Conservation (phyloP, 2,329 filamentous ascomycete genomes). For the Stemphylium beticola region DNA sequence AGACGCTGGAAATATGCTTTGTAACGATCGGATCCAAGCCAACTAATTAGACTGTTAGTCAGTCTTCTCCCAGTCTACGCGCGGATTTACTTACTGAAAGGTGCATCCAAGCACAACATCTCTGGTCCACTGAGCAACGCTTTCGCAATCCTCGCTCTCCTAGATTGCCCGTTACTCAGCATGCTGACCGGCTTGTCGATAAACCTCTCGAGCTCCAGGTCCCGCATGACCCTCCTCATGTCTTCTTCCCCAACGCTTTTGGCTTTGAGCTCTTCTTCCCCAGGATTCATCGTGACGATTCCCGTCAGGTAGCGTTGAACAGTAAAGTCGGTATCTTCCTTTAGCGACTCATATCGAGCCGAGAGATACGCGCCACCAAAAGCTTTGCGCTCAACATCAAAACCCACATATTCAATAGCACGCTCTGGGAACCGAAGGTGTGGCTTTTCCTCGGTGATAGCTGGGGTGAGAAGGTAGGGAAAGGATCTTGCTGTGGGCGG, state of each 20-base stretch:
- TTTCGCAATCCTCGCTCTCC: conserved; percentile 85
- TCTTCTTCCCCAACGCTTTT: conserved; percentile 54
- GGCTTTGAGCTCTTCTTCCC: conserved; percentile 56
- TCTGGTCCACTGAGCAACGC: conserved; percentile 80
- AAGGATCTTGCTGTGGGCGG: conserved; percentile 79
- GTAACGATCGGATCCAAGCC: conserved; percentile 88
- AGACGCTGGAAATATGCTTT: conserved; percentile 71
- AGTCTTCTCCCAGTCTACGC: not conserved
- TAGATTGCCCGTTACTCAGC: conserved; percentile 90
- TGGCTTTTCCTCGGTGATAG: conserved; percentile 59
- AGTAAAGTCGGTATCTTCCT: conserved; percentile 87
- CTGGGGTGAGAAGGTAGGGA: conserved; percentile 73
- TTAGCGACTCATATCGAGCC: conserved; percentile 85
- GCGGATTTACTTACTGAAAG: conserved; percentile 67
- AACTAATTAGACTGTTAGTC: conserved; percentile 57
- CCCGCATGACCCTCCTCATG: conserved; percentile 68
- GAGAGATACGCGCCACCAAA: conserved; percentile 76
- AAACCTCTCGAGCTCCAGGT: conserved; percentile 72
- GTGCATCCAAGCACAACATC: conserved; percentile 81
- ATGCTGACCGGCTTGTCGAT: conserved; percentile 85
- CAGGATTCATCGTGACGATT: conserved; percentile 81
- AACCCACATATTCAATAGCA: conserved; percentile 89
- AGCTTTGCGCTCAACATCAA: conserved; percentile 73
- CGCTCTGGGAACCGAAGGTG: conserved; percentile 64
- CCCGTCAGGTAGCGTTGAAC: conserved; percentile 81